phyloP scores from a whole-genome alignment of 179 eudicot species.

The Silene vulgaris region DNA sequence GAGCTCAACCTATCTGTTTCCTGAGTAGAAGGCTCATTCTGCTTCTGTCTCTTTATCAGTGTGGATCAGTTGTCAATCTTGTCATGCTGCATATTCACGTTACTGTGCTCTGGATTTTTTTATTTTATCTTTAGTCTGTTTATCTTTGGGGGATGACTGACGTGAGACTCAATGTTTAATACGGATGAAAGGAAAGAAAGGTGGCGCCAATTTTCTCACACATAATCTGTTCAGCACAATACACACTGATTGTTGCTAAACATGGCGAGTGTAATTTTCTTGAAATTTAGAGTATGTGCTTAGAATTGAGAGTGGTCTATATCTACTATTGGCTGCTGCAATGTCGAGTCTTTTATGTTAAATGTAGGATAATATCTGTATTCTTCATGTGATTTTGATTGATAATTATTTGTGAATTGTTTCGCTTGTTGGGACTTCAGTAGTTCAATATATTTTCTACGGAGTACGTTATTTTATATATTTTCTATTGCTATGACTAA shows the following conservation, averaged over 20 bases:
- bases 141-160: not conserved
- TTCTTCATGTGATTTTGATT: not conserved
- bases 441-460: not conserved
- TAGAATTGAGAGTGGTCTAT: not conserved
- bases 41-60: not conserved
- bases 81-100: not conserved
- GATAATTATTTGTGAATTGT: not conserved
- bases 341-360: not conserved
- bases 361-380: not conserved
- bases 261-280: not conserved
- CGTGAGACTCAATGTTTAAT: not conserved
- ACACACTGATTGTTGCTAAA: not conserved
- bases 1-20: not conserved
- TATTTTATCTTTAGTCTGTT: not conserved
- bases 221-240: not conserved
- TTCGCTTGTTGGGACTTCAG: not conserved
- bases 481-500: conserved; percentile 6
- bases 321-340: not conserved
- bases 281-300: not conserved
- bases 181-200: not conserved
- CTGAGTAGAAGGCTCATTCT: not conserved
- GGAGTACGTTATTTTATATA: not conserved
- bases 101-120: not conserved
- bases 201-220: not conserved
- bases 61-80: not conserved